Conservation (phyloP, 768 basidiomycete genomes). For the Leccinum aurantiacum region DNA sequence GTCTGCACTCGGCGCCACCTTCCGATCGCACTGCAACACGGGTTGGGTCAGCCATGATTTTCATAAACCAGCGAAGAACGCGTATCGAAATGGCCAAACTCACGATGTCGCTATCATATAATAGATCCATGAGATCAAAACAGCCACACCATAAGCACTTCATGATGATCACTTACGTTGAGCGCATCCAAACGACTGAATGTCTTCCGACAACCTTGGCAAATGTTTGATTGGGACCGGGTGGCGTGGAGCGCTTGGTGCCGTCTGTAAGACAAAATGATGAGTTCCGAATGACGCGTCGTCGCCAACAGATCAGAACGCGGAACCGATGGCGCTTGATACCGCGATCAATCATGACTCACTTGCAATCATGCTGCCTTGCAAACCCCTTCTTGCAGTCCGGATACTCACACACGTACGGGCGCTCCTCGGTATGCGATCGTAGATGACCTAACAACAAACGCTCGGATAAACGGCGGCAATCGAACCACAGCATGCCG, state of each 20-base stretch:
- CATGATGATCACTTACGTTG: slow-evolving; percentile 65
- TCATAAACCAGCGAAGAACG: slow-evolving; percentile 23
- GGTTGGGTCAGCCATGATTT: slow-evolving; percentile 26
- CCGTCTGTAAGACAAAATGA: slow-evolving; percentile 47
- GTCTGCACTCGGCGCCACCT: slow-evolving; percentile 76
- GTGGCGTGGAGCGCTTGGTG: slow-evolving; percentile 89
- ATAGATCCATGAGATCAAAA: slow-evolving; percentile 27
- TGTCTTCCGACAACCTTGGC: slow-evolving; percentile 90
- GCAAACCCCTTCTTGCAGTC: slow-evolving; percentile 96
- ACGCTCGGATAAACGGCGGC: slow-evolving; percentile 7
- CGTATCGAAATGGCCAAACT: slow-evolving; percentile 37
- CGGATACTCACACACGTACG: slow-evolving; percentile 91
- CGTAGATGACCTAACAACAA: slow-evolving; percentile 72
- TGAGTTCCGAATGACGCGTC: slow-evolving; percentile 7
- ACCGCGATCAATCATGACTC: slow-evolving; percentile 35
- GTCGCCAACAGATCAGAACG: not conserved
- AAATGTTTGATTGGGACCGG: slow-evolving; percentile 81
- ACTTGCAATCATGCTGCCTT: slow-evolving; percentile 97
- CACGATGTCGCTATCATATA: slow-evolving; percentile 68
- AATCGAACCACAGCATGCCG: not conserved
- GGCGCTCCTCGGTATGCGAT: slow-evolving; percentile 94
- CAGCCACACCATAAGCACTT: slow-evolving; percentile 27
- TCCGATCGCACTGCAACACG: slow-evolving; percentile 70
- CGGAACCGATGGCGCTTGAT: not conserved
- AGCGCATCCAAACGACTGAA: slow-evolving; percentile 93